phyloP scores from a whole-genome alignment of 352 stramenopile genomes.

The Pythium sp. region DNA sequence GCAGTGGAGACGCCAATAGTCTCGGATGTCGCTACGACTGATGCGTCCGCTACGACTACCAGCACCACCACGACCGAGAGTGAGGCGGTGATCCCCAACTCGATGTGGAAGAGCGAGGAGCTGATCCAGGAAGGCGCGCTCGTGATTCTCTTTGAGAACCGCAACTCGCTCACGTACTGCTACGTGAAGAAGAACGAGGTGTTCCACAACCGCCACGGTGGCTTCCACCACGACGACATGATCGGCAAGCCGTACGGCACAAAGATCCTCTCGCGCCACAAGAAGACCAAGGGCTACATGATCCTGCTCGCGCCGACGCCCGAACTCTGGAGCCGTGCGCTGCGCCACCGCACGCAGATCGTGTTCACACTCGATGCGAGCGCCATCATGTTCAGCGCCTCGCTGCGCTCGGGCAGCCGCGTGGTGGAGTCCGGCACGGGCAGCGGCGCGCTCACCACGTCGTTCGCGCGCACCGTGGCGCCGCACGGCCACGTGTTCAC shows the following conservation, averaged over 20 bases:
- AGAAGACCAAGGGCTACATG: conserved; percentile 83
- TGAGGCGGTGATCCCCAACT: conserved; percentile 45
- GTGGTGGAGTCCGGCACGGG: conserved; percentile 92
- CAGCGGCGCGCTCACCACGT: conserved; percentile 92
- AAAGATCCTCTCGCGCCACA: conserved; percentile 69
- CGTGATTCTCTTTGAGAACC: conserved; percentile 98
- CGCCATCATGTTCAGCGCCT: conserved; percentile 90
- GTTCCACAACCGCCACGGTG: conserved; percentile 95
- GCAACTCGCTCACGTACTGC: conserved; percentile 94
- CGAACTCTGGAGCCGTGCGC: conserved; percentile 94
- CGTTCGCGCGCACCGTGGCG: conserved; percentile 88
- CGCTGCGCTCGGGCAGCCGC: conserved; percentile 88
- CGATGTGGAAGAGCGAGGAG: conserved; percentile 58
- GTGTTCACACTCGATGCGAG: conserved; percentile 95
- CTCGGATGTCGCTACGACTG: neutral
- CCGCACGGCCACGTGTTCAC: conserved; percentile 93
- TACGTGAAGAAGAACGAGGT: conserved; percentile 90
- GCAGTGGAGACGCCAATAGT: neutral
- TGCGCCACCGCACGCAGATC: conserved; percentile 96
- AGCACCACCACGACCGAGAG: neutral
- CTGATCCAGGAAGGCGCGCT: conserved; percentile 82
- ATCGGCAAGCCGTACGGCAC: conserved; percentile 86
- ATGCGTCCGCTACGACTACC: neutral
- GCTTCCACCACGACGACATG: conserved; percentile 97
- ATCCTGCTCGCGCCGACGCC: conserved; percentile 95